A percentile compares a stretch with the other conserved stretches of the same genome.
These are phyloP conservation scores for Colletotrichum somersetense DNA, from an alignment of 2,329 filamentous ascomycete genomes.

Conservation along the genomic window DNA sequence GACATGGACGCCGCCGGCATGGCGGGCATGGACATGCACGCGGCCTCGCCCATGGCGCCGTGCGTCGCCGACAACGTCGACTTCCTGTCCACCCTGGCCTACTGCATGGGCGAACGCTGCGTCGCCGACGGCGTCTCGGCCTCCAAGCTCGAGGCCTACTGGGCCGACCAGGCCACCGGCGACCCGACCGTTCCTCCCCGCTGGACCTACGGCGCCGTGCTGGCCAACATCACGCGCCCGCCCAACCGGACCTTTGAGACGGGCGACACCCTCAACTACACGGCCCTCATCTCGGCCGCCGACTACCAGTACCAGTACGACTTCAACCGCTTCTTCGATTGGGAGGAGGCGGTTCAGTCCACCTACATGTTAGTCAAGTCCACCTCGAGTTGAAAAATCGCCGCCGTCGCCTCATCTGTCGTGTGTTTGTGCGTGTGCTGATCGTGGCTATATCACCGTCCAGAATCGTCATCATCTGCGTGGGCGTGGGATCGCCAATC, in stretches of 20 bases:
- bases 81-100: constrained; percentile 50
- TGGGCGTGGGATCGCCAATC: no score
- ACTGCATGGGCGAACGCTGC: constrained; percentile 51
- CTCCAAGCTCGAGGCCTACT: constrained; percentile 47
- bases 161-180: constrained; percentile 48
- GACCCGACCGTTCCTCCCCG: constrained; percentile 43
- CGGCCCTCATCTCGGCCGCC: constrained; percentile 47
- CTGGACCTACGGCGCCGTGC: constrained; percentile 46
- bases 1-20: no score
- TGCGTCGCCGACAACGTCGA: constrained; percentile 48
- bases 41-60: constrained; percentile 40
- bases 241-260: constrained; percentile 3
- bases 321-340: constrained; percentile 64
- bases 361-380: constrained; percentile 38
- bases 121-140: constrained; percentile 27
- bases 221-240: background rate
- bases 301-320: constrained; percentile 60
- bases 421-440: no score
- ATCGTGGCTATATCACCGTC: no score
- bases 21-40: no score
- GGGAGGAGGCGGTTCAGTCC: constrained; percentile 53
- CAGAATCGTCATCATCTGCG: no score
- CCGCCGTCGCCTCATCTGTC: no score
- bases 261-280: constrained; percentile 47
- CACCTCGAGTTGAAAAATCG: no score